Base-by-base conservation (phyloP, 2,329 filamentous ascomycete genomes). In the Pseudohalonectria lignicola region DNA sequence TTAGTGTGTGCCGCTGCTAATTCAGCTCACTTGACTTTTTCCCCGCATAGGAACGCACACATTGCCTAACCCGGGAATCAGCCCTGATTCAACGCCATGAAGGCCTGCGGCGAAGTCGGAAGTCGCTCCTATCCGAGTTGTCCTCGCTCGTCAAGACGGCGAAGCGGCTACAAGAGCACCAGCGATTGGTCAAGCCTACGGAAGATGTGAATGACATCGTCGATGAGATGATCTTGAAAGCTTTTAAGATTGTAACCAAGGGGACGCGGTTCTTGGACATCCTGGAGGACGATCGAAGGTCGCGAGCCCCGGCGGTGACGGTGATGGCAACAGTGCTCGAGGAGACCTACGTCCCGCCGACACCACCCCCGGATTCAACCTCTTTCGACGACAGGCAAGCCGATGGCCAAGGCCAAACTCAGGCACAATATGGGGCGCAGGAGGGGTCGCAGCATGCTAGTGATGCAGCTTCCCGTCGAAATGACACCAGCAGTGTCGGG, bases 221-320 rank as follows among this genome's bases (percentile, higher is more conserved):
- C 41, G 90, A 96, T 52, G 85, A 94, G 55, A 86, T 96, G 75
- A 83, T 96, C 18, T 64, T 94, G 38, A 92, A 88, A 57, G 88
- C 88, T 0, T 96, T 94, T 65, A 87, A 84, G 53, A 87, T 96
- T 37, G 84, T 94, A n/a, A 90, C 81, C 34, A 80, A 90, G 50
- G 87, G 85, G 12, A 86, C 95, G 19, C 74, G 82, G 32, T 96
- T 98, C 52, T 70, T 94, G 31, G 92, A 98, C 49, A 71, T 90
- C 2, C 79, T 92, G 63, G 80, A 84, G 28, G 82, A 77, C 13
- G 74, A 80, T 48, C 59, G 67, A 34, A 63, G 64, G 41, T 54
- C 61, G 30, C 63, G 69, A 39, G 64, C 64, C 8, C 64, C 66
- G 21, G 57, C 74, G 28, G 67, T 79, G 23, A 70, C 71, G n/a